Percentiles rank a stretch among this genome's conserved stretches.
Conservation (phyloP, 306 rosid species). For the Medicago arabica region DNA sequence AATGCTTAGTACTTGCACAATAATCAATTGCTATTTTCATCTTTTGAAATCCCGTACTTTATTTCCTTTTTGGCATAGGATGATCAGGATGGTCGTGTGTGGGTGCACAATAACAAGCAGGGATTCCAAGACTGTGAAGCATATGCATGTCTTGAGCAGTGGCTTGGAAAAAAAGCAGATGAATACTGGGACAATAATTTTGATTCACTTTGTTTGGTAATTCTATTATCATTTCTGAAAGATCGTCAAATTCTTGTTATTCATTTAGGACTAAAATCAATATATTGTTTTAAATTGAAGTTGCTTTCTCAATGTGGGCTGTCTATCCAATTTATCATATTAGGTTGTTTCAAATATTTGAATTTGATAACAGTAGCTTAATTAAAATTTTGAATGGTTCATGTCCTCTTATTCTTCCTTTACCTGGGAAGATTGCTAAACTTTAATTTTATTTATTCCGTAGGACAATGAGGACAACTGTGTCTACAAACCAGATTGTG, state of each 20-base stretch:
- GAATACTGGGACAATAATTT: conserved; percentile 57
- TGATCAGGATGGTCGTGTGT: conserved; percentile 50
- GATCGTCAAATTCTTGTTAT: conserved; percentile 20
- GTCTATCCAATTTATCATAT: conserved; percentile 3
- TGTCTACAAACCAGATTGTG: conserved; percentile 57
- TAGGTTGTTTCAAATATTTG: conserved; percentile 19
- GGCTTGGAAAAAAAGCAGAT: conserved; percentile 56
- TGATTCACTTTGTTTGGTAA: conserved; percentile 57
- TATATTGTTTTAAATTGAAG: conserved; percentile 22
- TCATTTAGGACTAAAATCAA: conserved; percentile 17
- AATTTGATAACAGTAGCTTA: conserved; percentile 26
- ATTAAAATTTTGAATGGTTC: conserved; percentile 19
- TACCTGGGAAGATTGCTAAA: not conserved
- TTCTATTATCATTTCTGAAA: conserved; percentile 9
- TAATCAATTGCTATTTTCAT: conserved; percentile 8
- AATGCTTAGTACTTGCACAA: conserved; percentile 5
- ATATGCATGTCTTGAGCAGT: conserved; percentile 56
- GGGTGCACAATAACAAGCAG: conserved; percentile 71
- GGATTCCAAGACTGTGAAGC: conserved; percentile 67
- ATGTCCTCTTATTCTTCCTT: conserved; percentile 16
- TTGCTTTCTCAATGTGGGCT: not conserved
- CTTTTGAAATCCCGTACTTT: conserved; percentile 33
- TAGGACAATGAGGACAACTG: conserved; percentile 42
- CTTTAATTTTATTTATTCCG: conserved; percentile 2
- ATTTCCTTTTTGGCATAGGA: conserved; percentile 43